Evolutionary conservation across 73 alveolate species (phyloP), one percentile per base, ranked within the genome.

Genomic region (Paraurostyla sp.): DNA sequence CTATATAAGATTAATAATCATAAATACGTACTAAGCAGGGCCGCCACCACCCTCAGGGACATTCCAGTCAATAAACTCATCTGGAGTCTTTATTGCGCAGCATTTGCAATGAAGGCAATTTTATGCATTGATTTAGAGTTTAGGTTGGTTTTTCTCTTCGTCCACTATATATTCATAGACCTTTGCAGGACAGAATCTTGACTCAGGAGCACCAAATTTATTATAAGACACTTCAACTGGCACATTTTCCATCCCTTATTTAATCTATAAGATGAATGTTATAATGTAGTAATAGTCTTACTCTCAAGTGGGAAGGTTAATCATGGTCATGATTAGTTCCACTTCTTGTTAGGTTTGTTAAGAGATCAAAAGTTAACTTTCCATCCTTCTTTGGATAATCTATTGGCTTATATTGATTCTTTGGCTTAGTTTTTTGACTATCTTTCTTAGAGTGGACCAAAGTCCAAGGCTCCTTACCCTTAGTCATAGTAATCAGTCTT

Each of bases 1-100:
- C 76, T 78, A 54, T 32, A 78, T 46, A 23, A 46, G 13, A 48
- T 27, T 9, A 9, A 49, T 46, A 48, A 46, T 15, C 16, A 75
- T 71, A 94, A 54, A 27, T 7, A 52, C 94, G 58, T 87, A 65
- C 80, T 97, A 97, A 41, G 92, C 93, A 0, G 99, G 99, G 38
- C 99, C 99, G 46, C 98, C 99, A 38, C 98, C 98, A 29, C 99
- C 99, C 85, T 97, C 98, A 1, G 99, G 99, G 73, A 94, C 98
- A 30, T 96, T 96, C 99, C 99, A 97, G 41, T 95, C 94, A 49
- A 97, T 94, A 91, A 86, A 97, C 73, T 96, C 97, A 76, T 90
- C 75, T 0, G 97, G 98, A 6, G 98, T 89, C 85, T 97, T 97
- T 62, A 97, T 97, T 49, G 96, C 93, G 85, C 99, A 97, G 65